Evolutionary conservation across 2,329 filamentous ascomycete genomes (phyloP).

Genomic region (Fusarium cicatricum): DNA sequence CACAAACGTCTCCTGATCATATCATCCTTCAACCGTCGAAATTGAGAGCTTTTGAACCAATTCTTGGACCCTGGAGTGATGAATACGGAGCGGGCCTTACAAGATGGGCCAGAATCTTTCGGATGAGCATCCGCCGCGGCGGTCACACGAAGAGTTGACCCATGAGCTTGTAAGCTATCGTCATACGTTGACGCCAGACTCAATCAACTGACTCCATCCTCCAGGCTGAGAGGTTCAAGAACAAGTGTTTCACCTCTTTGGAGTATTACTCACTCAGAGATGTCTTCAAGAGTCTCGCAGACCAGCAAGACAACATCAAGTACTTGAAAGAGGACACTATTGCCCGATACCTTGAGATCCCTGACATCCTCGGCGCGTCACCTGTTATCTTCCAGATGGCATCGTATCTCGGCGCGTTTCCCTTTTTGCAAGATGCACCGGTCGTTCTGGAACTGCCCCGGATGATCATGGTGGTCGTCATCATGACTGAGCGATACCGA

Average conservation of each 20-base stretch:
- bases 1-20: conserved; percentile 27
- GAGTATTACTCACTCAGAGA: conserved; percentile 79
- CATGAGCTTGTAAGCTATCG: conserved; percentile 57
- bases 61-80: conserved; percentile 28
- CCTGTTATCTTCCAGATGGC: conserved; percentile 76
- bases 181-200: conserved; percentile 12
- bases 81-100: conserved; percentile 30
- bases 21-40: conserved; percentile 15
- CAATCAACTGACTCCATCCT: conserved; percentile 14
- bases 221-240: conserved; percentile 70
- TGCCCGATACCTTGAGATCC: conserved; percentile 76
- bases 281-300: conserved; percentile 75
- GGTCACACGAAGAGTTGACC: conserved; percentile 61
- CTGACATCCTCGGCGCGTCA: conserved; percentile 72
- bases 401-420: conserved; percentile 76
- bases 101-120: conserved; percentile 64
- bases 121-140: conserved; percentile 52
- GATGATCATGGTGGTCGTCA: conserved; percentile 75
- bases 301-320: conserved; percentile 66
- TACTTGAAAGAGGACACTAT: conserved; percentile 76
- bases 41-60: neutral
- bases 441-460: conserved; percentile 74
- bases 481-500: conserved; percentile 75
- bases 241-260: conserved; percentile 74
- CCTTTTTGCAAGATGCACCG: conserved; percentile 75